Evolutionary conservation across 2,329 filamentous ascomycete genomes (phyloP).

Genomic region (Lachnellula hyalina): DNA sequence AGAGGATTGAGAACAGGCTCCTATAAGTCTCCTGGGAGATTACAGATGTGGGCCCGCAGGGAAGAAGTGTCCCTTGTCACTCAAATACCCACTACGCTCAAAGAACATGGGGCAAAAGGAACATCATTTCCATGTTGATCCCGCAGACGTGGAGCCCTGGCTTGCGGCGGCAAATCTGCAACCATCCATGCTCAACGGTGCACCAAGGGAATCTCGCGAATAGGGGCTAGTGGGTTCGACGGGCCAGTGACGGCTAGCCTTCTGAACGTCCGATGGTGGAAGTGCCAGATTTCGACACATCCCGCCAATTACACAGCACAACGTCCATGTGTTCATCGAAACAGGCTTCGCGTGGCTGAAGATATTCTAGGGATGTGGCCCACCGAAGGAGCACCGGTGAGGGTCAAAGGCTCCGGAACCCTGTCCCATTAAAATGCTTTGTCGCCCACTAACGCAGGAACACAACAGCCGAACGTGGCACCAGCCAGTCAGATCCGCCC

Average conservation of each 20-base stretch:
- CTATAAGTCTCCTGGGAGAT: constrained; percentile 22
- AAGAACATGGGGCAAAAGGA: neutral
- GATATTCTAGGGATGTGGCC: neutral
- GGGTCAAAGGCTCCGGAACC: neutral
- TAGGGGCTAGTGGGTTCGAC: neutral
- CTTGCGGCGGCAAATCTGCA: constrained; percentile 11
- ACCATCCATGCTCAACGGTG: neutral
- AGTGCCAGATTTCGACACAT: neutral
- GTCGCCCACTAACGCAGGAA: constrained; percentile 1
- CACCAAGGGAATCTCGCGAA: neutral
- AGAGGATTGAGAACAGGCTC: constrained; percentile 1
- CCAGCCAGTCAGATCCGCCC: neutral
- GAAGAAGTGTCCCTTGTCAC: constrained; percentile 1
- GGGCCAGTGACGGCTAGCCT: neutral
- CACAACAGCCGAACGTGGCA: neutral
- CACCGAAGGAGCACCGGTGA: neutral
- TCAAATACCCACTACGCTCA: constrained; percentile 5
- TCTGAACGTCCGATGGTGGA: neutral
- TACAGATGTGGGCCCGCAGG: constrained; percentile 2
- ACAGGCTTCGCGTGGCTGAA: neutral
- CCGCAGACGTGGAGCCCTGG: neutral
- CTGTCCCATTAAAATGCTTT: neutral
- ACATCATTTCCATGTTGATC: constrained; percentile 2
- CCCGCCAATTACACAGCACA: neutral
- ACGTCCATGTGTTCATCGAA: neutral